Conservation (phyloP, 2,329 filamentous ascomycete genomes). For the Diaporthe australafricana region DNA sequence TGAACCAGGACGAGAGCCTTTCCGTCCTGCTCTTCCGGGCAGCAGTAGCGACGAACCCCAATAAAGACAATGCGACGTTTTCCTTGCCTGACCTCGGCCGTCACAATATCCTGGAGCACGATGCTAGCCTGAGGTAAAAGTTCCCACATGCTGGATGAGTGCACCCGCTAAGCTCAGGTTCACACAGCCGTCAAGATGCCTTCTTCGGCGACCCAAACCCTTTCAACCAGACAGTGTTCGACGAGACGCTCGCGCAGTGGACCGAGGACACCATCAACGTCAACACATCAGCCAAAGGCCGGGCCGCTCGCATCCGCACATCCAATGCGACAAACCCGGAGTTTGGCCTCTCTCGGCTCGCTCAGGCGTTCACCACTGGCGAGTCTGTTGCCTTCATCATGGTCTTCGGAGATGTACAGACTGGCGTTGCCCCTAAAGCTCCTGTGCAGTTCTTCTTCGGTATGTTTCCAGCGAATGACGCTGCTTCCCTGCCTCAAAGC, state of each 20-base stretch:
- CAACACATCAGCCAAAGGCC: slow-evolving; percentile 25
- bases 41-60: slow-evolving; percentile 27
- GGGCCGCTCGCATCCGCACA: slow-evolving; percentile 20
- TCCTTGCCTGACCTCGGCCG: slow-evolving; percentile 50
- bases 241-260: slow-evolving; percentile 28
- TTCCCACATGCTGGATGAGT: neutral
- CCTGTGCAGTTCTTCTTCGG: slow-evolving; percentile 58
- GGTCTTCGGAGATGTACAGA: slow-evolving; percentile 56
- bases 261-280: slow-evolving; percentile 32
- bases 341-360: slow-evolving; percentile 53
- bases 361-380: slow-evolving; percentile 59
- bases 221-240: slow-evolving; percentile 63
- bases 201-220: slow-evolving; percentile 61
- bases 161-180: neutral
- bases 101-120: slow-evolving; percentile 61
- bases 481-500: no score
- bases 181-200: slow-evolving; percentile 58
- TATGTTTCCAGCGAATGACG: slow-evolving; percentile 40
- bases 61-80: slow-evolving; percentile 15
- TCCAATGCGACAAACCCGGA: slow-evolving; percentile 32
- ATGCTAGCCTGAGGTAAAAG: slow-evolving; percentile 56
- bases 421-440: slow-evolving; percentile 51
- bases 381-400: slow-evolving; percentile 61
- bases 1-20: slow-evolving; percentile 29
- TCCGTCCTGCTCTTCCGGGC: slow-evolving; percentile 23